Evolutionary conservation across 495 filamentous ascomycete genomes (phyloP).

Genomic region (Corynascus novoguineensis): DNA sequence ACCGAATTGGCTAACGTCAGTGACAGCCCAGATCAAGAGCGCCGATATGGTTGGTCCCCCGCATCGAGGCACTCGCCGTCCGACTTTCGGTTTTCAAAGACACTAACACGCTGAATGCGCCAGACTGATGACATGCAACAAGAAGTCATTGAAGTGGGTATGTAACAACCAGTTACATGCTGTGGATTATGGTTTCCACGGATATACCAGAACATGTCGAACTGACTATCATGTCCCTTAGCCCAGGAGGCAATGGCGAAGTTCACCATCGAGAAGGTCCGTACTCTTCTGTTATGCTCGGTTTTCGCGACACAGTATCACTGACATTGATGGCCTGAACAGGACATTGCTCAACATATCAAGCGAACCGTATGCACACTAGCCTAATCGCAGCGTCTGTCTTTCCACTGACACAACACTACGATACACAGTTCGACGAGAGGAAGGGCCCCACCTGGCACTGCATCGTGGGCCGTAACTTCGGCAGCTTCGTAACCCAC

Average conservation of each 20-base stretch:
- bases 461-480: constrained; percentile 97
- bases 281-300: constrained; percentile 3
- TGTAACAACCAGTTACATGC: constrained; percentile 31
- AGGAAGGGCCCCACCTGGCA: constrained; percentile 96
- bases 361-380: constrained; percentile 73
- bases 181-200: background rate
- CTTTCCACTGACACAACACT: constrained; percentile 18
- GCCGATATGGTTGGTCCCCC: constrained; percentile 78
- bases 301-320: background rate
- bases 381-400: background rate
- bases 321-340: constrained; percentile 7
- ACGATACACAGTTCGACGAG: constrained; percentile 73
- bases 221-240: constrained; percentile 31
- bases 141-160: constrained; percentile 91
- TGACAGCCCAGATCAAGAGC: constrained; percentile 85
- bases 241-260: constrained; percentile 92
- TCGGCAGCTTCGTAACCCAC: constrained; percentile 98
- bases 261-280: constrained; percentile 87
- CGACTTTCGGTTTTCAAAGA: background rate
- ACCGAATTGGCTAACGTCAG: constrained; percentile 8
- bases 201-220: background rate
- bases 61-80: constrained; percentile 4
- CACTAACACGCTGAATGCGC: constrained; percentile 23
- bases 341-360: constrained; percentile 97
- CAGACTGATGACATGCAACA: constrained; percentile 98